phyloP scores from a whole-genome alignment of 805 yeast species.

The Candida nemodendra region DNA sequence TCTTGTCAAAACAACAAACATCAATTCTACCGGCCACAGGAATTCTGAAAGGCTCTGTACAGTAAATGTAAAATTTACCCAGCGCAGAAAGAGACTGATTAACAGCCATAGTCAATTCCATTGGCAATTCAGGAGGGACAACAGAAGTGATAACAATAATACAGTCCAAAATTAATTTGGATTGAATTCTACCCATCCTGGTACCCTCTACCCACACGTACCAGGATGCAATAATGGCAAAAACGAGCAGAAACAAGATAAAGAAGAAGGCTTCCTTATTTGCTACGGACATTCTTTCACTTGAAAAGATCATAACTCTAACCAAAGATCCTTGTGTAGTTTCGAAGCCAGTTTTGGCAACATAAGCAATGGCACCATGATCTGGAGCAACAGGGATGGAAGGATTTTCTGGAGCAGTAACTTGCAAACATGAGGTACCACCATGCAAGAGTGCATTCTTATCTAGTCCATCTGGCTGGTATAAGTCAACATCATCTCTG shows the following conservation, averaged over 20 bases:
- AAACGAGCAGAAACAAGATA: constrained; percentile 81
- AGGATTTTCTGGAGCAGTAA: constrained; percentile 62
- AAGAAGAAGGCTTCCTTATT: constrained; percentile 92
- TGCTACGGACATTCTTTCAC: constrained; percentile 95
- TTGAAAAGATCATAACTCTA: constrained; percentile 94
- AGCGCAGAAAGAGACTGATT: constrained; percentile 86
- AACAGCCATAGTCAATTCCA: constrained; percentile 98
- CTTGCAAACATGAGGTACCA: constrained; percentile 95
- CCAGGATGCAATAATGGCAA: constrained; percentile 95
- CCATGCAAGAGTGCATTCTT: constrained; percentile 88
- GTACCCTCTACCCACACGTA: constrained; percentile 99
- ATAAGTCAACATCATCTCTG: constrained; percentile 67
- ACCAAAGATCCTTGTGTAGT: constrained; percentile 97
- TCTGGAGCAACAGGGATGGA: constrained; percentile 71
- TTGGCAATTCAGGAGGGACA: constrained; percentile 98
- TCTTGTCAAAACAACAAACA: constrained; percentile 97
- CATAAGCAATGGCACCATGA: constrained; percentile 86
- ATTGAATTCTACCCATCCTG: constrained; percentile 90
- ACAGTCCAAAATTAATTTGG: constrained; percentile 92
- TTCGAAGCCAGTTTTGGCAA: constrained; percentile 94
- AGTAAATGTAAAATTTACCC: constrained; percentile 83
- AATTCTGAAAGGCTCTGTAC: constrained; percentile 98
- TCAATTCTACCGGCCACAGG: constrained; percentile 98
- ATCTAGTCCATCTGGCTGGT: constrained; percentile 81
- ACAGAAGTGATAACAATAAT: constrained; percentile 94